Evolutionary conservation across 345 rosid species (phyloP), one percentile per base, ranked within the genome.

Genomic region (Leavenworthia alabamica): DNA sequence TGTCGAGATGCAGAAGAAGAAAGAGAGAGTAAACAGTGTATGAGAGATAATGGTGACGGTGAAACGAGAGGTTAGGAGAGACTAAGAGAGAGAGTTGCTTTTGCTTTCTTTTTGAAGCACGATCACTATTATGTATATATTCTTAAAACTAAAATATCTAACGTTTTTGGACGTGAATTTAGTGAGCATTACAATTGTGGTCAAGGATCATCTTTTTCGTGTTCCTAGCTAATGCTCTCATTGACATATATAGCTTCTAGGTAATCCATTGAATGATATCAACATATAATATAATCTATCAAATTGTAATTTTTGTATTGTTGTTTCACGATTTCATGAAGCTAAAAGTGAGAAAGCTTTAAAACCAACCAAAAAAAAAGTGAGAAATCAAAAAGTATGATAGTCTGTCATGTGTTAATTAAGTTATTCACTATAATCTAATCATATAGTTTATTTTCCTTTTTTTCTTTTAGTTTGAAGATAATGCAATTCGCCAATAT

Each of bases 41-140:
- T n/a, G n/a, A 68, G 77, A 75, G 84, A 71, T 67, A 70, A 80
- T 66, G 81, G 79, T 69, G 80, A 78, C 73, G 79, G 64, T 79
- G 87, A 81, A 78, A 82, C 70, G 84, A 78, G 83, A 81, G 86
- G 88, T 59, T 67, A 39, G 41, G 46, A 58, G 71, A 66, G 60
- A 64, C 60, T 56, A 60, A 53, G 44, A 66, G 60, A 64, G 65
- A 67, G 66, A 53, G 44, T 62, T n/a, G 52, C 51, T 56, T 64
- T 71, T 47, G 71, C 56, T 63, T 48, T 56, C 54, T 23, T 71
- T 70, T 3, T 63, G 66, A 57, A 64, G 66, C 75, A 44, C 71
- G 61, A 71, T 64, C 55, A 26, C 10, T 35, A 26, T 55, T 44
- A 17, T 62, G 54, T 59, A 62, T 54, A 36, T 36, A 36, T 36